These are phyloP conservation scores for Crithidia expoeki DNA, from an alignment of 208 protist genomes.

Conservation along the genomic window DNA sequence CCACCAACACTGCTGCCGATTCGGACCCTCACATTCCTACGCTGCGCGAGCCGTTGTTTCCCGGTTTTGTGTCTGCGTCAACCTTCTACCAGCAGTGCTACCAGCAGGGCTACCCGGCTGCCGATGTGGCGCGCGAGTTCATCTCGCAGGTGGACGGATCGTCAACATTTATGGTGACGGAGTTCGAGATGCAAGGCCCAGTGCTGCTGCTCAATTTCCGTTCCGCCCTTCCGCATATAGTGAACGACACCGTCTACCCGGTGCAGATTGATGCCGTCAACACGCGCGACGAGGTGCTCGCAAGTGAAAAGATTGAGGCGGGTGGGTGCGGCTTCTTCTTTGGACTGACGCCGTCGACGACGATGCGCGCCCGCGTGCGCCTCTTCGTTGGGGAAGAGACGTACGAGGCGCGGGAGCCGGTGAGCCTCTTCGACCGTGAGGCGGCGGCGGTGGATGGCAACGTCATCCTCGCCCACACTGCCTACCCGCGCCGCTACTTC, in stretches of 20 bases:
- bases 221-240: conserved; percentile 18
- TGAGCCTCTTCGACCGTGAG: conserved; percentile 28
- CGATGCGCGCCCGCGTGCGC: conserved; percentile 12
- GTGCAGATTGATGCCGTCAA: conserved; percentile 23
- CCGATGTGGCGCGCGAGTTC: conserved; percentile 30
- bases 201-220: conserved; percentile 32
- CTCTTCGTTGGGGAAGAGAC: conserved; percentile 24
- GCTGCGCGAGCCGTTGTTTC: conserved; percentile 31
- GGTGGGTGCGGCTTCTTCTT: conserved; percentile 30
- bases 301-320: conserved; percentile 13
- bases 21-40: conserved; percentile 2
- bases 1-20: no score
- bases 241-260: conserved; percentile 36
- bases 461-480: conserved; percentile 22
- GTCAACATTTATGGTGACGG: conserved; percentile 31
- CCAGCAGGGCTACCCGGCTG: conserved; percentile 16
- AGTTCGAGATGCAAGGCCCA: conserved; percentile 21
- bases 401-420: conserved; percentile 20
- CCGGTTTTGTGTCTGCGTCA: conserved; percentile 12
- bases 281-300: conserved; percentile 21
- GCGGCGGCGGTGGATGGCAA: conserved; percentile 13
- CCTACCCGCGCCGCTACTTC: conserved; percentile 29
- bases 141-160: conserved; percentile 35
- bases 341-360: conserved; percentile 10
- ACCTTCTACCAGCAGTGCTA: conserved; percentile 27